Conservation (phyloP, 805 yeast species). For the Kluyveromyces dobzhanskii region DNA sequence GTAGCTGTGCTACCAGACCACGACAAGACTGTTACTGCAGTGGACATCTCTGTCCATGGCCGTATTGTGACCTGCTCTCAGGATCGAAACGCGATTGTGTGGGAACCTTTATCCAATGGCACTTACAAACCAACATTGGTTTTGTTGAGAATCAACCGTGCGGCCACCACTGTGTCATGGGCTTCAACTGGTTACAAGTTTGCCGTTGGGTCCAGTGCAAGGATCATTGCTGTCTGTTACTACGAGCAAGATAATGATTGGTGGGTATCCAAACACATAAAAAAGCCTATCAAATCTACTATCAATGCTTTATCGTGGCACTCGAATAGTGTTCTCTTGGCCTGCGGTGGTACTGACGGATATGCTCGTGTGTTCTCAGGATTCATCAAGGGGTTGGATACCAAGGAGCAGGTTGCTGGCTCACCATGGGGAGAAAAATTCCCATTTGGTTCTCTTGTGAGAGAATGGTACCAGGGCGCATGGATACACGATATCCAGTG, state of each 20-base stretch:
- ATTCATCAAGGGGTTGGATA: conserved; percentile 80
- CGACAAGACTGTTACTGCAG: conserved; percentile 90
- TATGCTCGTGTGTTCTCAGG: conserved; percentile 86
- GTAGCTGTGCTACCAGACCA: conserved; percentile 70
- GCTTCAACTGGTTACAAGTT: conserved; percentile 91
- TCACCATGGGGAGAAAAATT: conserved; percentile 90
- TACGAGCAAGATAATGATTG: conserved; percentile 94
- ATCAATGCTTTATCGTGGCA: conserved; percentile 85
- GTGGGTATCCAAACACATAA: conserved; percentile 99
- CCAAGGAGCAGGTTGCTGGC: conserved; percentile 41
- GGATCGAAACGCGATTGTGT: conserved; percentile 94
- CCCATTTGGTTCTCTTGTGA: conserved; percentile 76
- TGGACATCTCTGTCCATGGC: conserved; percentile 83
- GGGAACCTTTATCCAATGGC: conserved; percentile 66
- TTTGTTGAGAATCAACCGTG: conserved; percentile 83
- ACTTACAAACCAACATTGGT: conserved; percentile 83
- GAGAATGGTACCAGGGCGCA: conserved; percentile 49
- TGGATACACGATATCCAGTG: conserved; percentile 92
- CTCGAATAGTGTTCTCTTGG: conserved; percentile 79
- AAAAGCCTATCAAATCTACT: conserved; percentile 88
- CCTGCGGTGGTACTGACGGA: conserved; percentile 90
- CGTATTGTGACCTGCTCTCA: conserved; percentile 94
- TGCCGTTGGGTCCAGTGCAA: conserved; percentile 94
- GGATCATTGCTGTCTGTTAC: conserved; percentile 91
- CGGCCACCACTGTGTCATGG: conserved; percentile 94